These are phyloP conservation scores for Penicillium janthinellum DNA, from an alignment of 2,329 filamentous ascomycete species.

Conservation along the genomic window DNA sequence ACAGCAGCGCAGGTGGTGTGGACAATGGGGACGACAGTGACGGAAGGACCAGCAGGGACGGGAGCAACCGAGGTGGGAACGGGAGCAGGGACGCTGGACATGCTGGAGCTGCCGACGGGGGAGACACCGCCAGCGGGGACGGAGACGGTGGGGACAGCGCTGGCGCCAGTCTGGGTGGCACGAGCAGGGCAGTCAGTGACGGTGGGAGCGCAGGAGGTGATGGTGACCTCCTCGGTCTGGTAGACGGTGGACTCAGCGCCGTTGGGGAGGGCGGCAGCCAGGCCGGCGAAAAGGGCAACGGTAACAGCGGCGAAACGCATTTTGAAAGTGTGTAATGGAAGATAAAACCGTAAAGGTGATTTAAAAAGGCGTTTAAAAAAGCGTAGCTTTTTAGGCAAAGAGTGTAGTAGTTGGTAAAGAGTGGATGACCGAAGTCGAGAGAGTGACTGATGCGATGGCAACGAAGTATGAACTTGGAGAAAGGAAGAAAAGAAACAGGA, in stretches of 20 bases:
- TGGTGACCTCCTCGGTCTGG: slow-evolving; percentile 61
- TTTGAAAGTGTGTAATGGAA: slow-evolving; percentile 36
- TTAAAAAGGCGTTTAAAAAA: slow-evolving; percentile 28
- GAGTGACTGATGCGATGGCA: slow-evolving; percentile 37
- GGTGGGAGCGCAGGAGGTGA: slow-evolving; percentile 63
- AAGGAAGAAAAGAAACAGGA: slow-evolving; percentile 29
- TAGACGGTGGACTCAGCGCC: slow-evolving; percentile 53
- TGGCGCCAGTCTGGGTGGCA: slow-evolving; percentile 23
- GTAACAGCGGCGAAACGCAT: slow-evolving; percentile 49
- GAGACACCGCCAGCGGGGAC: slow-evolving; percentile 23
- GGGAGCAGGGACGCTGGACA: slow-evolving; percentile 19
- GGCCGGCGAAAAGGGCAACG: slow-evolving; percentile 46
- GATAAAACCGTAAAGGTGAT: slow-evolving; percentile 37
- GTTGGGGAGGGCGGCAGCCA: slow-evolving; percentile 40
- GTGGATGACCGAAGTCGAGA: slow-evolving; percentile 49
- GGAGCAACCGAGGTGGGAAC: slow-evolving; percentile 11
- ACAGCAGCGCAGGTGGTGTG: slow-evolving; percentile 35
- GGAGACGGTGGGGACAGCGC: slow-evolving; percentile 21
- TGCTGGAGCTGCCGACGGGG: slow-evolving; percentile 20
- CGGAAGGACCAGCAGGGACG: slow-evolving; percentile 17
- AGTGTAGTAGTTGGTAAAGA: slow-evolving; percentile 38
- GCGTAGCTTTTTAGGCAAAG: slow-evolving; percentile 28
- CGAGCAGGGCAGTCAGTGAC: slow-evolving; percentile 62
- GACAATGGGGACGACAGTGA: slow-evolving; percentile 24
- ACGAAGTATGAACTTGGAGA: slow-evolving; percentile 36